Conservation (phyloP, 768 basidiomycete species). For the Amanita muscaria region DNA sequence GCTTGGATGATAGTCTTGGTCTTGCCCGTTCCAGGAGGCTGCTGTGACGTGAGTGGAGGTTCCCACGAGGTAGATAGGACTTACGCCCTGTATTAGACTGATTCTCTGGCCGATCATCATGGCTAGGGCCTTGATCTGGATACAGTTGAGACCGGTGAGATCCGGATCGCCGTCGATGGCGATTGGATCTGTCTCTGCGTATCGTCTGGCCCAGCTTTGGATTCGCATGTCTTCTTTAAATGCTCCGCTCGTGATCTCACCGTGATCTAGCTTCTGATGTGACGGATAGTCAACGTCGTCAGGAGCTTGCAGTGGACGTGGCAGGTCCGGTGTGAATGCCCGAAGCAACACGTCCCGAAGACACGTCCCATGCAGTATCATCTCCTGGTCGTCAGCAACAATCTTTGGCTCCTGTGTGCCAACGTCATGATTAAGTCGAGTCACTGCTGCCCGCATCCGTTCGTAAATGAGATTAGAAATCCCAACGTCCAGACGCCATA, state of each 20-base stretch:
- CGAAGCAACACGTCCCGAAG: slow-evolving; percentile 65
- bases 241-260: slow-evolving; percentile 26
- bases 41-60: slow-evolving; percentile 4
- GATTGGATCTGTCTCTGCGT: slow-evolving; percentile 50
- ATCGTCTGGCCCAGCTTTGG: slow-evolving; percentile 72
- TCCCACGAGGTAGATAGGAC: slow-evolving; percentile 17
- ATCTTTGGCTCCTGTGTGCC: slow-evolving; percentile 26
- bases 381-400: slow-evolving; percentile 30
- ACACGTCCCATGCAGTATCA: slow-evolving; percentile 57
- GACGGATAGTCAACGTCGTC: slow-evolving; percentile 31
- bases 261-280: slow-evolving; percentile 30
- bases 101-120: slow-evolving; percentile 76
- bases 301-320: slow-evolving; percentile 27
- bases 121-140: slow-evolving; percentile 78
- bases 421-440: slow-evolving; percentile 47
- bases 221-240: slow-evolving; percentile 71
- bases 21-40: slow-evolving; percentile 93
- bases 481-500: slow-evolving; percentile 68
- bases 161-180: slow-evolving; percentile 72
- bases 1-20: slow-evolving; percentile 88
- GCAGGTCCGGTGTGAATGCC: slow-evolving; percentile 36
- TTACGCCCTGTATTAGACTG: slow-evolving; percentile 81
- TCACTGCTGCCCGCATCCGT: slow-evolving; percentile 63
- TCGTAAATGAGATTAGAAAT: slow-evolving; percentile 55
- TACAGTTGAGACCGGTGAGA: slow-evolving; percentile 53